Evolutionary conservation across 73 alveolate species (phyloP).

Genomic region (Paramecium octaurelia): DNA sequence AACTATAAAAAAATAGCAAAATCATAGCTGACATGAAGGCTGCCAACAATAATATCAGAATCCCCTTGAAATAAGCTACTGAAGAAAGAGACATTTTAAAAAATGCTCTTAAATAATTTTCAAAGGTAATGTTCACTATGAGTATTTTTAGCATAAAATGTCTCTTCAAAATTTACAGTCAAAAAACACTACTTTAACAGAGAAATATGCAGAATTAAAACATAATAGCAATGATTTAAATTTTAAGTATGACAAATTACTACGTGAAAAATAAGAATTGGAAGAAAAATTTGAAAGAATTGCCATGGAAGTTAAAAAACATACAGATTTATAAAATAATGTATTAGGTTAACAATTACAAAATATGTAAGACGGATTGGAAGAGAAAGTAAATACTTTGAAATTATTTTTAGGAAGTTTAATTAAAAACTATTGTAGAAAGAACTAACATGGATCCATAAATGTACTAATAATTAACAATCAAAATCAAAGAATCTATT

Average conservation of each 20-base stretch:
- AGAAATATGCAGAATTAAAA: constrained; percentile 66
- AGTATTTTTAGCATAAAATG: constrained; percentile 69
- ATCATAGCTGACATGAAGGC: constrained; percentile 68
- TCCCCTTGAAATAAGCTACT: constrained; percentile 70
- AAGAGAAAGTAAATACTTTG: not conserved
- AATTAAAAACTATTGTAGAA: constrained; percentile 69
- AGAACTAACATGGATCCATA: constrained; percentile 69
- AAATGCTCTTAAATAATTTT: constrained; percentile 62
- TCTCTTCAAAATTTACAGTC: constrained; percentile 74
- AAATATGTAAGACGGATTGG: constrained; percentile 28
- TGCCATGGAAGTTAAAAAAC: constrained; percentile 55
- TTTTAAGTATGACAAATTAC: constrained; percentile 70
- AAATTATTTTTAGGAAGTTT: constrained; percentile 67
- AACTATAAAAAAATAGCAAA: constrained; percentile 62
- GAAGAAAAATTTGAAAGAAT: constrained; percentile 74
- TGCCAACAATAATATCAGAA: constrained; percentile 65
- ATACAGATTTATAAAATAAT: constrained; percentile 55
- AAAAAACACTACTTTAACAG: constrained; percentile 64
- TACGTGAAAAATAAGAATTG: constrained; percentile 69
- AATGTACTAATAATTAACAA: constrained; percentile 72
- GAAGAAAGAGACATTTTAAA: constrained; percentile 67
- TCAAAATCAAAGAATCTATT: constrained; percentile 79
- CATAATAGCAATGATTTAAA: constrained; percentile 75
- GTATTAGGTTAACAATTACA: constrained; percentile 29
- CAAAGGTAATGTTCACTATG: constrained; percentile 10